Evolutionary conservation across 805 yeast genomes (phyloP).

Genomic region (Brettanomyces sp.): DNA sequence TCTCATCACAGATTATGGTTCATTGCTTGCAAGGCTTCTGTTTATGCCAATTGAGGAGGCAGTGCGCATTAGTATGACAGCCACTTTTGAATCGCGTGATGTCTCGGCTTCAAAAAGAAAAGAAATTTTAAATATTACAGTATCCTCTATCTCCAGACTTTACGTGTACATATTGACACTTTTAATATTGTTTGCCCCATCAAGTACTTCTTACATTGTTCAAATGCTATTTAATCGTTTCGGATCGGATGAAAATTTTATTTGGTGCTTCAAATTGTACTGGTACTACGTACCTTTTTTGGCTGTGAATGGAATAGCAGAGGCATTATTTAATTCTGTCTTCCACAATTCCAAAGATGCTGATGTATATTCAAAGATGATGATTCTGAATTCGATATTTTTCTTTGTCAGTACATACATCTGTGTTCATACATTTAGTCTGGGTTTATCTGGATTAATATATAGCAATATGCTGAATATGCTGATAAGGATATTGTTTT

Average conservation of each 20-base stretch:
- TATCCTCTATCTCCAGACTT: conserved; percentile 35
- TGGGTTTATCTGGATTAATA: conserved; percentile 70
- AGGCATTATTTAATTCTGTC: conserved; percentile 62
- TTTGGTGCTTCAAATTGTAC: conserved; percentile 38
- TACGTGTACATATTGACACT: conserved; percentile 61
- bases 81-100: conserved; percentile 22
- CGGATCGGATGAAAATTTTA: conserved; percentile 8
- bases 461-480: conserved; percentile 71
- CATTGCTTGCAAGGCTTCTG: conserved; percentile 71
- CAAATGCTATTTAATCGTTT: conserved; percentile 42
- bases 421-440: conserved; percentile 38
- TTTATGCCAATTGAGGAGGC: conserved; percentile 91
- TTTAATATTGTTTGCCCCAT: conserved; percentile 64
- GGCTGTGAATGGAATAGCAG: conserved; percentile 64
- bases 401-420: conserved; percentile 51
- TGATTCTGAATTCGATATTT: conserved; percentile 58
- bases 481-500: conserved; percentile 62
- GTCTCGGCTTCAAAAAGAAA: conserved; percentile 3
- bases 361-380: conserved; percentile 53
- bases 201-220: conserved; percentile 59
- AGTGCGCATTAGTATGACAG: conserved; percentile 61
- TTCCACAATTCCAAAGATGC: conserved; percentile 49
- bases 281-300: conserved; percentile 65
- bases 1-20: conserved; percentile 83
- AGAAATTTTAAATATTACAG: conserved; percentile 4